phyloP scores from a whole-genome alignment of 2,329 filamentous ascomycete species.

The Pseudocercospora eumusae region DNA sequence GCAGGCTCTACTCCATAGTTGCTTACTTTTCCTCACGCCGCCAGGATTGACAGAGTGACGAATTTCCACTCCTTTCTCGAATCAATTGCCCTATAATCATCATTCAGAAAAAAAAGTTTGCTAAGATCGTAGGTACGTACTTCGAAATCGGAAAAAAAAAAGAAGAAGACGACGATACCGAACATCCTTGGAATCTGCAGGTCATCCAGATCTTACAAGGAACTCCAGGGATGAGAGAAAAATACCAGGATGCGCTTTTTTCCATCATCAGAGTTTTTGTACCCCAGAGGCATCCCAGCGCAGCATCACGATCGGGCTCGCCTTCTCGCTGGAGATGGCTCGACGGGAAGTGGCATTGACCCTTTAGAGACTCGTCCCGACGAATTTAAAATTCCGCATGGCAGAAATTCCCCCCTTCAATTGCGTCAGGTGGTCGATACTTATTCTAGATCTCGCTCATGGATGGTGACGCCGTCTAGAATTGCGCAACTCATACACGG shows the following conservation, averaged over 20 bases:
- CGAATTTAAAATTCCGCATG: background rate
- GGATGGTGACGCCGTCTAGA: background rate
- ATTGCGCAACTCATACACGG: constrained; percentile 8
- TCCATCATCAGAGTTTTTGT: background rate
- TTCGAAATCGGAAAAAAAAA: background rate
- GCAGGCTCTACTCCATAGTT: background rate
- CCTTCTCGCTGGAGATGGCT: background rate
- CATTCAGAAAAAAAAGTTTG: background rate
- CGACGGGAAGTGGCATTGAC: background rate
- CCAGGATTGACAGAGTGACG: background rate
- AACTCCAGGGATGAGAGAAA: background rate
- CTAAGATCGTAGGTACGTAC: background rate
- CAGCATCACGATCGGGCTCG: background rate
- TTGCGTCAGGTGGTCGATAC: background rate
- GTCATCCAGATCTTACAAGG: background rate
- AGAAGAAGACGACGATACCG: too few relatives aligned
- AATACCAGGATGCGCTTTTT: background rate
- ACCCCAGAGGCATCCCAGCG: background rate
- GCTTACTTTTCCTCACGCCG: background rate
- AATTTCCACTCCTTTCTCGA: background rate
- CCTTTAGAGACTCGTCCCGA: background rate
- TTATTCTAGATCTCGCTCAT: background rate
- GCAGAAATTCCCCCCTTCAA: background rate
- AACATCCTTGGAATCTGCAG: background rate
- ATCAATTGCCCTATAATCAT: background rate